Evolutionary conservation across 768 basidiomycete species (phyloP), one percentile per base, ranked within the genome.

Genomic region (Kwoniella heveanensis): DNA sequence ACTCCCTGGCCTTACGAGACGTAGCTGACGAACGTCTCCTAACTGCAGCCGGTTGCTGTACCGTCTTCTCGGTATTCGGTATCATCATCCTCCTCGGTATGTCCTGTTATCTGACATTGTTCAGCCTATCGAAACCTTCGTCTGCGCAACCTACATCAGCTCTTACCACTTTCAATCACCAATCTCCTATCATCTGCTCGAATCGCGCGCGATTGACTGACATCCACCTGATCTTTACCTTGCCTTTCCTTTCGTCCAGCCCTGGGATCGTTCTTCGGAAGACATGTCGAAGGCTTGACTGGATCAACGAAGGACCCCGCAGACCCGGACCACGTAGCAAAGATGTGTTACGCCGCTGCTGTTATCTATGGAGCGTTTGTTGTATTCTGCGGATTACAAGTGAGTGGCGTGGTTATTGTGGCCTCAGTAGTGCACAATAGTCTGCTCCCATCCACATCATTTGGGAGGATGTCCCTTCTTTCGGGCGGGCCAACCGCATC

Each of bases 311-410:
- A 79, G 25, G 79, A 81, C 62, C 76, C 81, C 1, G 59, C 68
- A 17, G 74, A 82, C 54, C 80, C 81, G 1, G 69, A 73, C 32
- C 74, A 73, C 9, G 81, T 81, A n/a, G 81, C 82, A 6, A 70
- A 62, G 50, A 73, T 74, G 15, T 81, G 80, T 69, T 82, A 82
- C 60, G 61, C 67, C 15, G 79, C 81, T 9, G 81, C 82, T 0
- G 57, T 79, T 5, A 71, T 82, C 13, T 82, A 82, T 66, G 80
- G 77, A 25, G 77, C 65, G 4, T 80, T 80, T 54, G 67, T 80
- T 27, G 77, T 63, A 2, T 79, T 81, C 54, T 82, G 80, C 60
- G 80, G 79, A 21, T 71, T 77, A 57, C 81, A 82, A 69, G 81
- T 81, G 65, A 63, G 79, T 74, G 8, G 8, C 3, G 22, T 36